phyloP scores from a whole-genome alignment of 2,329 filamentous ascomycete species.

The Orbilia quercus region DNA sequence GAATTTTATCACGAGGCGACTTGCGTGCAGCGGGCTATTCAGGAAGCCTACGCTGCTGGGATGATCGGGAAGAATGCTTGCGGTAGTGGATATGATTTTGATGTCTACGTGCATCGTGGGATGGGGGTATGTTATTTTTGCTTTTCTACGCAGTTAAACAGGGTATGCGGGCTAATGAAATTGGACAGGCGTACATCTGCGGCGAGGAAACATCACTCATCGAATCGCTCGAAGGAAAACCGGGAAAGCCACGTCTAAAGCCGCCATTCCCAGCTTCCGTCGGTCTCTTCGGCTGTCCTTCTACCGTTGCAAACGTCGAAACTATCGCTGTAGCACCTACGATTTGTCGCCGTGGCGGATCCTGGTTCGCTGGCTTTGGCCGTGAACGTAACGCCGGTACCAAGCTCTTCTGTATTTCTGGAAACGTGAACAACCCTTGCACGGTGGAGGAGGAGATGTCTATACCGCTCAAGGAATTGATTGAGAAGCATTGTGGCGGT shows the following conservation, averaged over 20 bases:
- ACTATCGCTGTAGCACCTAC: constrained; percentile 95
- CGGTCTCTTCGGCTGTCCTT: constrained; percentile 96
- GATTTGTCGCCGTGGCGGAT: constrained; percentile 89
- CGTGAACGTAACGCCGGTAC: constrained; percentile 96
- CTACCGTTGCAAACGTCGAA: constrained; percentile 97
- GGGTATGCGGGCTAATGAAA: not conserved
- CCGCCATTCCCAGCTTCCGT: constrained; percentile 97
- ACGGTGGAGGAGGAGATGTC: constrained; percentile 99
- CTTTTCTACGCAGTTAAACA: not conserved
- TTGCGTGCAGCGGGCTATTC: constrained; percentile 91
- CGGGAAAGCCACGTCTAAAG: constrained; percentile 98
- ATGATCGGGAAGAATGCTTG: constrained; percentile 99
- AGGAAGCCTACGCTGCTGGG: constrained; percentile 94
- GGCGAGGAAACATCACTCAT: constrained; percentile 98
- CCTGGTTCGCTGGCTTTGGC: constrained; percentile 93
- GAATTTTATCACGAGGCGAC: constrained; percentile 97
- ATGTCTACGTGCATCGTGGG: constrained; percentile 94
- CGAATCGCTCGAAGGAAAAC: constrained; percentile 97
- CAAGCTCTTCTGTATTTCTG: constrained; percentile 98
- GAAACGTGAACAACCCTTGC: constrained; percentile 97
- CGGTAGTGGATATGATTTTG: constrained; percentile 95
- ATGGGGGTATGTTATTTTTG: constrained; percentile 72
- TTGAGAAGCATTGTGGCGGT: constrained; percentile 97
- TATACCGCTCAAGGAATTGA: constrained; percentile 92
- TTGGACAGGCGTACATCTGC: constrained; percentile 78